Percentiles rank a stretch among this genome's conserved stretches.
phyloP scores from a whole-genome alignment of 768 basidiomycete genomes.

The Candolleomyces aberdarensis region DNA sequence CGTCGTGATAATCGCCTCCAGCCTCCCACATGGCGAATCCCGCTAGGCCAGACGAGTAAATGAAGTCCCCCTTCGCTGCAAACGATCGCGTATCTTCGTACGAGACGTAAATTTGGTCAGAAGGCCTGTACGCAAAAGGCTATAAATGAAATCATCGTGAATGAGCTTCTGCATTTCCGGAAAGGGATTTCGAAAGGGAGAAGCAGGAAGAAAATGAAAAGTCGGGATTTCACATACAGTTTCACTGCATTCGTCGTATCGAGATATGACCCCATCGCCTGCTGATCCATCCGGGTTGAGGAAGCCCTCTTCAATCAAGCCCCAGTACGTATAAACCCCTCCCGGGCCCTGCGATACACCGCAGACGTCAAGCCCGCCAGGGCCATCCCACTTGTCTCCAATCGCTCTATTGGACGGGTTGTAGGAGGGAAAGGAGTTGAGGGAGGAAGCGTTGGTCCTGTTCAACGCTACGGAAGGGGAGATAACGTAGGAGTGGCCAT shows the following conservation, averaged over 20 bases:
- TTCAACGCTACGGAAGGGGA: constrained; percentile 31
- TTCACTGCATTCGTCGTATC: constrained; percentile 67
- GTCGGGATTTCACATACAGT: constrained; percentile 46
- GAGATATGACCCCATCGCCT: constrained; percentile 42
- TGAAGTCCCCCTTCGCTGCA: constrained; percentile 57
- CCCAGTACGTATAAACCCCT: constrained; percentile 65
- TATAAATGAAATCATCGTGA: constrained; percentile 23
- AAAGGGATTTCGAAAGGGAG: background rate
- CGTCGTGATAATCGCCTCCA: constrained; percentile 60
- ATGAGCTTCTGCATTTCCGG: background rate
- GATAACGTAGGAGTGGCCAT: constrained; percentile 73
- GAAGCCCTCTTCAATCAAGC: constrained; percentile 54
- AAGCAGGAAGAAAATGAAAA: background rate
- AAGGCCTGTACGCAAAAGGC: constrained; percentile 66
- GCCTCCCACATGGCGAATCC: constrained; percentile 77
- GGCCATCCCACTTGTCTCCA: constrained; percentile 59
- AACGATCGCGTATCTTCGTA: constrained; percentile 66
- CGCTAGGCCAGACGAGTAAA: constrained; percentile 47
- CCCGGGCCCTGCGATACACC: constrained; percentile 50
- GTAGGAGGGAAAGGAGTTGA: constrained; percentile 54
- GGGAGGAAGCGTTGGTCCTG: constrained; percentile 18
- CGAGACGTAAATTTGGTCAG: constrained; percentile 54
- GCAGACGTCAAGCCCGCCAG: constrained; percentile 50
- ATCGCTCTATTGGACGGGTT: constrained; percentile 36
- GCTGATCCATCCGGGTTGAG: constrained; percentile 42